Evolutionary conservation across 208 protist genomes (phyloP).

Genomic region (Trichomonas vaginalis): DNA sequence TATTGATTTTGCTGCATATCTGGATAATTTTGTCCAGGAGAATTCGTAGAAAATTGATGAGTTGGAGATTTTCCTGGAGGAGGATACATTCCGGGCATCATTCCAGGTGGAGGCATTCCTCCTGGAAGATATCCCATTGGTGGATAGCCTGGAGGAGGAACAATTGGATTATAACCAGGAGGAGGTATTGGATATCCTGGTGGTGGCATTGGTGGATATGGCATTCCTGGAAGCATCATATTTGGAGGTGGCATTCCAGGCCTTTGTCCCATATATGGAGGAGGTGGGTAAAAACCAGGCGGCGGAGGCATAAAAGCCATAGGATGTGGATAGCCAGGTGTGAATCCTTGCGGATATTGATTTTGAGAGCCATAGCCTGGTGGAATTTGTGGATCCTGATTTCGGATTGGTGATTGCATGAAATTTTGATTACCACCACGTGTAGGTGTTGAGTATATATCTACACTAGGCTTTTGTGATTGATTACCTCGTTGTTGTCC

Average conservation of each 20-base stretch:
- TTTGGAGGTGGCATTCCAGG: background rate
- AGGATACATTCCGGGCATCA: background rate
- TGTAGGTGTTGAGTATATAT: background rate
- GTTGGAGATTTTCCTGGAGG: background rate
- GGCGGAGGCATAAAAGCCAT: background rate
- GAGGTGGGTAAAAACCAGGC: background rate
- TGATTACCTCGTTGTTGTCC: no score
- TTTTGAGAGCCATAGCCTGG: background rate
- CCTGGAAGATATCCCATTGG: background rate
- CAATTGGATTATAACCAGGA: background rate
- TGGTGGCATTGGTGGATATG: background rate
- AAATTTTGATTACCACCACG: background rate
- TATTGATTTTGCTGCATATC: background rate
- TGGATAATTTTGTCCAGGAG: background rate
- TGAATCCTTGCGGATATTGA: background rate
- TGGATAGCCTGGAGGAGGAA: background rate
- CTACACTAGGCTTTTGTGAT: background rate
- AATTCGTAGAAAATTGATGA: background rate
- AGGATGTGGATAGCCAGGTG: background rate
- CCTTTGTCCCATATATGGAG: background rate
- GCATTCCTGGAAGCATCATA: background rate
- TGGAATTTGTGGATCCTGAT: background rate
- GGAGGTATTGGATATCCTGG: background rate
- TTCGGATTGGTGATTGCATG: background rate
- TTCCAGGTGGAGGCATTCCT: background rate